Base-by-base conservation (phyloP, 164 flowering plant species). In the Hamamelis virginiana region DNA sequence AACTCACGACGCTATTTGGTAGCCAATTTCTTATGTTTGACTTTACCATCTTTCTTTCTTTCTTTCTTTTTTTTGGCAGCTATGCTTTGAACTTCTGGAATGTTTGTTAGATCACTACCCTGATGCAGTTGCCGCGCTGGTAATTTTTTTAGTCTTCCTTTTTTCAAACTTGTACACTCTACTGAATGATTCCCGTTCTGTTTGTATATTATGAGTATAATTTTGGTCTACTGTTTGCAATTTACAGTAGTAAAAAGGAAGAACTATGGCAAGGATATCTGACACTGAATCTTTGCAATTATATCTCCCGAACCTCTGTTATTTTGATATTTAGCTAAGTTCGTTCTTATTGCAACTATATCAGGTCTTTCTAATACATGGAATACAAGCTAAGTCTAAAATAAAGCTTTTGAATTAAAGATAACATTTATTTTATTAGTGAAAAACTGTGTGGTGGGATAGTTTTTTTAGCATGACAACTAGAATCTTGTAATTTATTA, bases 1-100 rank as follows among this genome's bases (percentile, higher is more conserved):
- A 22, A 15, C 12, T 33, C 44, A 33, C 15, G 46, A 21, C 9
- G 28, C 21, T 19, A 14, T n/a, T 27, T 13, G 33, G n/a, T 48
- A 33, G 48, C 33, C 25, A 59, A 43, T 53, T 52, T 41, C 21
- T 0, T 9, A 45, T 45, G 21, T 66, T 65, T 62, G 28, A 41
- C 59, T 52, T 61, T 33, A 0, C 43, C n/a, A 33, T 50, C 71
- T 19, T n/a, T n/a, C n/a, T n/a, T n/a, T n/a, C n/a, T n/a, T n/a
- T n/a, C n/a, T n/a, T n/a, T n/a, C n/a, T n/a, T n/a, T n/a, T n/a
- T n/a, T n/a, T n/a, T n/a, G n/a, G 87, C 96, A 95, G 99, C 84
- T 95, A 25, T 87, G 93, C 79, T 88, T 87, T 77, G 90, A 95
- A 68, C 82, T 95, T 68, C 69, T 92, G 72, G 90, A 83, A 56